Conservation (phyloP, 2,329 filamentous ascomycete genomes). For the Exophiala calicioides region DNA sequence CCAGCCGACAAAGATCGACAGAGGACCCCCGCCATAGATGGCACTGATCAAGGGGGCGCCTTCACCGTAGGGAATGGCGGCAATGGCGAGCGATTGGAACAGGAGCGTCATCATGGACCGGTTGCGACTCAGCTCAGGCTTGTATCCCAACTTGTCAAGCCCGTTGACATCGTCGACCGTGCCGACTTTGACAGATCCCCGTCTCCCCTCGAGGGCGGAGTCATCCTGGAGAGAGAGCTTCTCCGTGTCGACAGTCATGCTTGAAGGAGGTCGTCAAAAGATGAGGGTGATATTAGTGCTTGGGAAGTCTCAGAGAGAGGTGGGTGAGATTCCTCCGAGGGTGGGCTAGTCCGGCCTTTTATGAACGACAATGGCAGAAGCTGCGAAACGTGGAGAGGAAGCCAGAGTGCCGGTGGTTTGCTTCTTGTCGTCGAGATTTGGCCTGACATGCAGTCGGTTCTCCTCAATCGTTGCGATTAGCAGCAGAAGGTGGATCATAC, state of each 20-base stretch:
- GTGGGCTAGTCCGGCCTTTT: too few relatives aligned
- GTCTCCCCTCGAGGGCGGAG: slow-evolving; percentile 16
- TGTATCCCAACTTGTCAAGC: slow-evolving; percentile 57
- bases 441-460: too few relatives aligned
- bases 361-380: too few relatives aligned
- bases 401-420: too few relatives aligned
- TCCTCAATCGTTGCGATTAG: too few relatives aligned
- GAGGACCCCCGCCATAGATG: slow-evolving; percentile 51
- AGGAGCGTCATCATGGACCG: slow-evolving; percentile 61
- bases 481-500: too few relatives aligned
- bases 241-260: slow-evolving; percentile 23
- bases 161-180: slow-evolving; percentile 36
- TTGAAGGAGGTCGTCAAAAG: too few relatives aligned
- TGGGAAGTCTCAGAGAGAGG: too few relatives aligned
- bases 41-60: slow-evolving; percentile 51
- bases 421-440: too few relatives aligned
- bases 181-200: slow-evolving; percentile 34
- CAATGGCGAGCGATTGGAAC: slow-evolving; percentile 63
- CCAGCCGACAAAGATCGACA: slow-evolving; percentile 61
- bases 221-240: slow-evolving; percentile 15
- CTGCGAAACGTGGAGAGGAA: too few relatives aligned
- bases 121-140: slow-evolving; percentile 58
- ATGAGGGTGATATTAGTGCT: too few relatives aligned
- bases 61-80: slow-evolving; percentile 51
- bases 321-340: too few relatives aligned